Conservation (phyloP, 345 rosid species). For the Pistacia integerrima region DNA sequence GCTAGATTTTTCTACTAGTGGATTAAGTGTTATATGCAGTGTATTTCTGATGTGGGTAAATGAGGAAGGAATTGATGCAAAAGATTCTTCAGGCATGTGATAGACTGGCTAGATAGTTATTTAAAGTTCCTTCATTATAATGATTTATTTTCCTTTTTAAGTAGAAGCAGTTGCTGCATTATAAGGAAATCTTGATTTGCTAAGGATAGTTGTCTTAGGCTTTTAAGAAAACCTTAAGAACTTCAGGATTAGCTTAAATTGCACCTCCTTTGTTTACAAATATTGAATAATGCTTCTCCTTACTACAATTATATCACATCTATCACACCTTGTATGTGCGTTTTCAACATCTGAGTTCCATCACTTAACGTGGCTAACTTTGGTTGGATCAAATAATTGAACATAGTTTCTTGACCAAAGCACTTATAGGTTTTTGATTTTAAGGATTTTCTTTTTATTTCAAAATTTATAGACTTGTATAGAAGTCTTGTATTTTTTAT, state of each 20-base stretch:
- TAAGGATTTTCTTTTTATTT: background rate
- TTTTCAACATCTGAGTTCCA: background rate
- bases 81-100: background rate
- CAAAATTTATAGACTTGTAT: background rate
- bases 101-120: background rate
- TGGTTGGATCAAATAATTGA: background rate
- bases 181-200: background rate
- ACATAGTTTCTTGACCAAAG: background rate
- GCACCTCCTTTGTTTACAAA: background rate
- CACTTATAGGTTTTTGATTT: background rate
- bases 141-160: background rate
- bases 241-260: constrained; percentile 2
- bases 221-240: background rate
- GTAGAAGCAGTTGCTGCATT: background rate
- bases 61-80: background rate
- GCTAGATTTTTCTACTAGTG: background rate
- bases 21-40: background rate
- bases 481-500: background rate
- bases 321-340: background rate
- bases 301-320: background rate
- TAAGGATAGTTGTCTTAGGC: background rate
- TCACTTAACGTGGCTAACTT: background rate
- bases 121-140: background rate
- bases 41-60: background rate
- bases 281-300: background rate